Conservation (phyloP, 768 basidiomycete genomes). For the Mycena capillaripes region DNA sequence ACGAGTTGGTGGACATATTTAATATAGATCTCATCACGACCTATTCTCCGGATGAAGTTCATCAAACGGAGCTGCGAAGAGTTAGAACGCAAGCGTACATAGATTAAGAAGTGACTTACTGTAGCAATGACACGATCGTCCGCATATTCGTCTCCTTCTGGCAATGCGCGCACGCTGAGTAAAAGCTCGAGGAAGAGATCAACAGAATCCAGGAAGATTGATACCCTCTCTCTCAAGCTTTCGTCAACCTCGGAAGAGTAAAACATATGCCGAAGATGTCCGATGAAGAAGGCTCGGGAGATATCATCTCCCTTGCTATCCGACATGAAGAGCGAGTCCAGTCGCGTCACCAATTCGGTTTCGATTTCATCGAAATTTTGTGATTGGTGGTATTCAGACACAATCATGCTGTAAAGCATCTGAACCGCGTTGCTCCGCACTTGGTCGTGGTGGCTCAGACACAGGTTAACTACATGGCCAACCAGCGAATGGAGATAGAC, state of each 20-base stretch:
- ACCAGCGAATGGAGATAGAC: constrained; percentile 85
- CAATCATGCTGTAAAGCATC: constrained; percentile 96
- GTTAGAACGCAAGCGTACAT: constrained; percentile 14
- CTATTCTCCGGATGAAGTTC: constrained; percentile 94
- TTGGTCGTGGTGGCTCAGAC: constrained; percentile 95
- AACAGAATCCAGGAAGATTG: constrained; percentile 88
- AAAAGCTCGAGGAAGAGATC: constrained; percentile 94
- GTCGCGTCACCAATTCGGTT: constrained; percentile 90
- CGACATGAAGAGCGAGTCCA: constrained; percentile 94
- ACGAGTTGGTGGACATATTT: constrained; percentile 97
- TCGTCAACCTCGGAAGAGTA: constrained; percentile 87
- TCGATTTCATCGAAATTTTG: constrained; percentile 92
- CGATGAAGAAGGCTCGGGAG: constrained; percentile 93
- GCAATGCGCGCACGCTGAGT: constrained; percentile 88
- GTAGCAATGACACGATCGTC: constrained; percentile 96
- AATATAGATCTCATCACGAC: constrained; percentile 93
- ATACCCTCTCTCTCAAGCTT: constrained; percentile 81
- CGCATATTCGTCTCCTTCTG: constrained; percentile 93
- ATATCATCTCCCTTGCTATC: constrained; percentile 93
- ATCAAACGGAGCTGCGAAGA: constrained; percentile 80
- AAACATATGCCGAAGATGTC: constrained; percentile 91
- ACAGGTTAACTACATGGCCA: constrained; percentile 91
- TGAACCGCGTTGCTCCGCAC: constrained; percentile 91
- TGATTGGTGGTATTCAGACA: constrained; percentile 89
- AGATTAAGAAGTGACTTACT: constrained; percentile 53